Percentiles rank a stretch among this genome's conserved stretches.
These are phyloP conservation scores for Zasmidium angulare DNA, from an alignment of 2,329 filamentous ascomycete species.

Conservation along the genomic window DNA sequence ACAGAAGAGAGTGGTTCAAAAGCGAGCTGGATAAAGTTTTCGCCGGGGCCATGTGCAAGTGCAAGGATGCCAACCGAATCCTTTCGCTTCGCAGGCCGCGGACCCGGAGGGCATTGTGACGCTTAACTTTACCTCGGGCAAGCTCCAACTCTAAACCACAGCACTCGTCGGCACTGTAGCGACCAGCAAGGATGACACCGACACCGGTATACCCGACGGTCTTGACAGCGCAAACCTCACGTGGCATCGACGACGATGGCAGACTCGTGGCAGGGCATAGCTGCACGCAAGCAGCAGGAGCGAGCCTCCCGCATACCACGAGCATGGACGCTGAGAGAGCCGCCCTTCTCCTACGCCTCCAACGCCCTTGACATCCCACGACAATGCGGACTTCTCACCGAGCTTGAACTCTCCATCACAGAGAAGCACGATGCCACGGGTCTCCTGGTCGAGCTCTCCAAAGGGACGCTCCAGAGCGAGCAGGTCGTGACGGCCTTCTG, in stretches of 20 bases:
- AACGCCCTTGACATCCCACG: conserved; percentile 51
- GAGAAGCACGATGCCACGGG: conserved; percentile 52
- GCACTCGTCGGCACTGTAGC: neutral
- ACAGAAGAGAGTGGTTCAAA: neutral
- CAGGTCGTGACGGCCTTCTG: conserved; percentile 41
- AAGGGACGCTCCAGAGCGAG: conserved; percentile 20
- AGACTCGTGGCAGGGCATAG: conserved; percentile 41
- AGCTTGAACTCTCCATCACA: conserved; percentile 55
- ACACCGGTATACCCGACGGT: too few relatives aligned
- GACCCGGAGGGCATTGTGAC: neutral
- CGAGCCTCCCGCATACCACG: conserved; percentile 43
- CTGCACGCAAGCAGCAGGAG: conserved; percentile 45
- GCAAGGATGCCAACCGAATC: neutral
- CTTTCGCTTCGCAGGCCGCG: neutral
- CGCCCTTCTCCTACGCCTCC: conserved; percentile 18
- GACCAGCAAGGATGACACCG: neutral
- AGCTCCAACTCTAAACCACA: neutral
- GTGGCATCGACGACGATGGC: conserved; percentile 27
- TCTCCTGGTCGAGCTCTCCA: conserved; percentile 38
- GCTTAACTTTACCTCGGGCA: neutral
- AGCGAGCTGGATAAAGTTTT: neutral
- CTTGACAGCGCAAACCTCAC: neutral
- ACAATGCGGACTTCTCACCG: conserved; percentile 53
- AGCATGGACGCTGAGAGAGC: conserved; percentile 42
- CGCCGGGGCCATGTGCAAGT: too few relatives aligned